Base-by-base conservation (phyloP, 2,329 filamentous ascomycete species). In the Apiospora marii region DNA sequence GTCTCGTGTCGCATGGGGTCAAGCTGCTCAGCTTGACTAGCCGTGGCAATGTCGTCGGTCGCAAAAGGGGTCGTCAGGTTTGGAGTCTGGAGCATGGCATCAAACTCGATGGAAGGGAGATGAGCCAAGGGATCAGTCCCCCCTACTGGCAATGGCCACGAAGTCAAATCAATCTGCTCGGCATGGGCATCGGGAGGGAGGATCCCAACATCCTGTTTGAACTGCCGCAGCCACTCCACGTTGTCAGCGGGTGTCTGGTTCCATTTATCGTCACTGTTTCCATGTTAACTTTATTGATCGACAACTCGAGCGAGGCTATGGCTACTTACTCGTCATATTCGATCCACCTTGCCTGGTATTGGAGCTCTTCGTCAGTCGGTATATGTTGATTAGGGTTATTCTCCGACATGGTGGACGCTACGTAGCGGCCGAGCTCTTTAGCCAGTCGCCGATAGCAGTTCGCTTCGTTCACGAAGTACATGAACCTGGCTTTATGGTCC, bases 231-330 rank as follows among this genome's bases (percentile, higher is more conserved):
- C 90, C 90, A 92, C 79, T 92, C 89, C 0, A 84, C 85, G 74
- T 92, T 91, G 77, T 92, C 90, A 43, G 89, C 89, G 0, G 88
- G 88, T 0, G 90, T 92, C 75, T 90, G 87, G 78, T 92, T 91
- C 87, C 89, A 91, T 2, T 88, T 88, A 76, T 91, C 90, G 72
- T 91, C 90, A 72, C 88, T 90, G 64, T 1, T 24, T 41, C 3
- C 49, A 34, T 72, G 74, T 79, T 74, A 81, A 76, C 68, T 48
- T 48, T 10, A 67, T 37, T 58, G 34, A 46, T 43, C 46, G 5
- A 44, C 1, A 41, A 27, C 14, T 24, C n/a, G 30, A n/a, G 61
- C 37, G 27, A 19, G 4, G 30, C n/a, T n/a, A 41, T 41, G 19
- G 8, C 6, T 22, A 84, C 88, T 81, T 80, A 90, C 85, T 90